Evolutionary conservation across 805 yeast genomes (phyloP).

Genomic region (Ogataea paraovalis): DNA sequence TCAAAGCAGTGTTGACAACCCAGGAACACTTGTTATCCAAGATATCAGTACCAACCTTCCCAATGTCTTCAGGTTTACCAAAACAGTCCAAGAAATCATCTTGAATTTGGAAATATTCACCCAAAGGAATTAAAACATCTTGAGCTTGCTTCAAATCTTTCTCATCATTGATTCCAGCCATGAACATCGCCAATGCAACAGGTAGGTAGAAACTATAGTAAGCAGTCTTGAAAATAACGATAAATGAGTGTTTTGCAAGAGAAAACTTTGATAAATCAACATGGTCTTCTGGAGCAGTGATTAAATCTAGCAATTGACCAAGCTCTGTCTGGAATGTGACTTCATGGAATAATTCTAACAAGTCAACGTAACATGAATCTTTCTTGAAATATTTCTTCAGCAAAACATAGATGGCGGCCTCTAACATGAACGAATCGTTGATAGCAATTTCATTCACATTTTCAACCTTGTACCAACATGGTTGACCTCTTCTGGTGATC

Average conservation of each 20-base stretch:
- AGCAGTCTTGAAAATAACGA: constrained; percentile 95
- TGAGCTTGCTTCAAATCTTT: constrained; percentile 82
- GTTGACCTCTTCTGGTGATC: constrained; percentile 96
- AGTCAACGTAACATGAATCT: constrained; percentile 81
- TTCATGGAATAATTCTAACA: constrained; percentile 92
- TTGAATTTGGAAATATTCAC: constrained; percentile 98
- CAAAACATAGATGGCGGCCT: constrained; percentile 85
- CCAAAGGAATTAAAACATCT: constrained; percentile 87
- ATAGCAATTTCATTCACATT: constrained; percentile 91
- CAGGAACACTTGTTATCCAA: constrained; percentile 98
- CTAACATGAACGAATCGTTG: constrained; percentile 95
- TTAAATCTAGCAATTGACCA: constrained; percentile 92
- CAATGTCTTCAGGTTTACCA: constrained; percentile 96
- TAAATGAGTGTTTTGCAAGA: constrained; percentile 85
- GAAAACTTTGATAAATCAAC: constrained; percentile 88
- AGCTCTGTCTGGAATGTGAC: constrained; percentile 96
- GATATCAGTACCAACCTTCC: constrained; percentile 98
- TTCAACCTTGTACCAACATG: constrained; percentile 88
- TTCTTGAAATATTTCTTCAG: constrained; percentile 83
- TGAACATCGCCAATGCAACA: constrained; percentile 93
- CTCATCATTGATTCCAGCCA: constrained; percentile 72
- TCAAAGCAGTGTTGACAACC: constrained; percentile 91
- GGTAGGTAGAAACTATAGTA: constrained; percentile 96
- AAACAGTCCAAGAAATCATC: constrained; percentile 96
- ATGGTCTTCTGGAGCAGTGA: constrained; percentile 94